Percentiles rank a stretch among this genome's conserved stretches.
These are phyloP conservation scores for Urtica urens DNA, from an alignment of 306 rosid genomes.

Conservation along the genomic window DNA sequence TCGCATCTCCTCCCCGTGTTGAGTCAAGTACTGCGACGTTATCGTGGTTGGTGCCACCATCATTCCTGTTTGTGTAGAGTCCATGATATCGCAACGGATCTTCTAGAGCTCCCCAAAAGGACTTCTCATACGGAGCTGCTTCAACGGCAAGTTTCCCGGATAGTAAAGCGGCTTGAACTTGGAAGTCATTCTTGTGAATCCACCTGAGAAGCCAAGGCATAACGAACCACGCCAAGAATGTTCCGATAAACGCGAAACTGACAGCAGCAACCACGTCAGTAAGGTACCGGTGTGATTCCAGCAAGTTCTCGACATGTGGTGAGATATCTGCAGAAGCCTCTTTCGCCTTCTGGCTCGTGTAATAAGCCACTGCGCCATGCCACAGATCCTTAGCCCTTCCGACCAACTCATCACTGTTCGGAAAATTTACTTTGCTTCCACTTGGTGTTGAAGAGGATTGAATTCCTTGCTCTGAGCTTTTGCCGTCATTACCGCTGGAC, in stretches of 20 bases:
- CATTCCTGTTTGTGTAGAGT: constrained; percentile 59
- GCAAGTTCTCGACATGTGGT: constrained; percentile 49
- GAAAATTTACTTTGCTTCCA: constrained; percentile 26
- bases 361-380: too few species aligned
- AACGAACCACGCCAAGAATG: constrained; percentile 70
- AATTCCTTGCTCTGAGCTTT: constrained; percentile 28
- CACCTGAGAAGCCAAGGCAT: constrained; percentile 76
- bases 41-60: constrained; percentile 84
- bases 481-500: constrained; percentile 34
- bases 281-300: constrained; percentile 64
- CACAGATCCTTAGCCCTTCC: constrained; percentile 46
- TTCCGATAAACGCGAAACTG: constrained; percentile 45
- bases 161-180: constrained; percentile 39
- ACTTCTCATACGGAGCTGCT: constrained; percentile 63
- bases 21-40: constrained; percentile 58
- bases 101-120: constrained; percentile 92
- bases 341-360: constrained; percentile 51
- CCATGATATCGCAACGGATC: constrained; percentile 74
- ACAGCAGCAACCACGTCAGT: constrained; percentile 47
- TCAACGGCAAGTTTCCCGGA: constrained; percentile 26
- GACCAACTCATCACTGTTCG: constrained; percentile 36
- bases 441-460: constrained; percentile 39
- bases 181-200: constrained; percentile 53
- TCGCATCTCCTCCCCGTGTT: constrained; percentile 67
- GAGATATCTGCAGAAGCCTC: constrained; percentile 49